Percentiles rank a stretch among this genome's conserved stretches.
Evolutionary conservation across 805 yeast genomes (phyloP).

Genomic region (Priceomyces carsonii): DNA sequence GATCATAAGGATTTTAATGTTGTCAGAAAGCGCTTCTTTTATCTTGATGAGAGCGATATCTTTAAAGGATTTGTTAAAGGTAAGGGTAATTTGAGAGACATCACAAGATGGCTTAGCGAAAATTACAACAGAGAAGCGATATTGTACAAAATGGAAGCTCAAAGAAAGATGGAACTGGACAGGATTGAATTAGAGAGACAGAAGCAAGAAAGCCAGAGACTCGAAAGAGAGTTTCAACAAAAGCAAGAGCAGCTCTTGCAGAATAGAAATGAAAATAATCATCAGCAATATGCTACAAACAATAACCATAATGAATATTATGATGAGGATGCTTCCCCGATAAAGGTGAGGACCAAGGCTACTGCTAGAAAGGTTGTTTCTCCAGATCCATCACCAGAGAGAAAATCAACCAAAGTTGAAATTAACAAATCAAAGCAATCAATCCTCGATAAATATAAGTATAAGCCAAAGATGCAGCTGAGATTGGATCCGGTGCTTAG

Average conservation of each 20-base stretch:
- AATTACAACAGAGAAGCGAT: constrained; percentile 28
- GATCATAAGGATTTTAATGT: constrained; percentile 41
- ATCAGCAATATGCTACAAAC: too few species aligned
- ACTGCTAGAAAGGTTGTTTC: constrained; percentile 23
- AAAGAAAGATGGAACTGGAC: constrained; percentile 8
- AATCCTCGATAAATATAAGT: constrained; percentile 43
- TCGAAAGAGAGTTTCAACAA: constrained; percentile 6
- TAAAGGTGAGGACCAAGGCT: constrained; percentile 34
- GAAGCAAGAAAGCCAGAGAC: constrained; percentile 9
- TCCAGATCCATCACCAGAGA: constrained; percentile 16
- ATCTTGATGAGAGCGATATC: constrained; percentile 41
- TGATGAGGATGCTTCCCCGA: constrained; percentile 40
- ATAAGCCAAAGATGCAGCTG: constrained; percentile 31
- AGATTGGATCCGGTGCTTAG: constrained; percentile 24
- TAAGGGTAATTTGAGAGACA: constrained; percentile 41
- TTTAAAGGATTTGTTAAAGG: constrained; percentile 45
- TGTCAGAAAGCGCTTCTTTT: constrained; percentile 35
- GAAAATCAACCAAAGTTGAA: constrained; percentile 38
- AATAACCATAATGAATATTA: constrained; percentile 17
- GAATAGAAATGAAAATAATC: constrained; percentile 6
- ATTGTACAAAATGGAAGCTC: constrained; percentile 18
- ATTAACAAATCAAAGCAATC: constrained; percentile 40
- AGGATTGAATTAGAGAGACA: constrained; percentile 17
- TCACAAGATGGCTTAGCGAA: constrained; percentile 39
- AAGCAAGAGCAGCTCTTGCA: background rate